Evolutionary conservation across 2,329 filamentous ascomycete species (phyloP), one percentile per base, ranked within the genome.

Genomic region (Hymenoscyphus scutula): DNA sequence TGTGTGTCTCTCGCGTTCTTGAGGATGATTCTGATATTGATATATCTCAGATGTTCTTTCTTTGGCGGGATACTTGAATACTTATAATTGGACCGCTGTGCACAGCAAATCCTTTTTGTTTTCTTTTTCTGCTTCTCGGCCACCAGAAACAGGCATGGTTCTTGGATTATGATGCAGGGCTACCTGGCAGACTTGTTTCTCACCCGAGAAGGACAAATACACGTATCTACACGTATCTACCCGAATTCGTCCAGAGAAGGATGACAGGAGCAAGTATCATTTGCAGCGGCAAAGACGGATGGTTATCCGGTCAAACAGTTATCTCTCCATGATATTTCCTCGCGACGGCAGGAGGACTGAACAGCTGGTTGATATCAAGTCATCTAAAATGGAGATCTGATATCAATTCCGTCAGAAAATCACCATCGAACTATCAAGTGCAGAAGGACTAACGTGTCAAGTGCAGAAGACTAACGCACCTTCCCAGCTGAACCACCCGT

Each of bases 51-150:
- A n/a, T 19, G 15, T 8, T 8, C 38, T n/a, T 41, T 41, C 38
- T n/a, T 45, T 45, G n/a, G n/a, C 38, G n/a, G 38, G 13, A n/a
- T n/a, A 45, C 38, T 45, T 19, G 38, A 41, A 41, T 45, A 45
- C 7, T 45, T 45, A 45, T 45, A 45, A 45, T 45, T 45, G 17
- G 38, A 45, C 8, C 17, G 8, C 8, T 19, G 38, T 45, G n/a
- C 38, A 45, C 38, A 34, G 32, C 11, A 13, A 13, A 34, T 45
- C 38, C n/a, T n/a, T 19, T 19, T n/a, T 45, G 17, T 45, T 19
- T 10, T n/a, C n/a, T 8, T 59, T 37, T 64, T 67, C 65, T 59
- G 62, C 67, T 69, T 69, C 67, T 63, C 59, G 17, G 56, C 56
- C 62, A 63, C 53, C 61, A 51, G 27, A 62, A 41, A 45, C 38